Base-by-base conservation (phyloP, 108 stramenopile species). In the Fragilaria radians region DNA sequence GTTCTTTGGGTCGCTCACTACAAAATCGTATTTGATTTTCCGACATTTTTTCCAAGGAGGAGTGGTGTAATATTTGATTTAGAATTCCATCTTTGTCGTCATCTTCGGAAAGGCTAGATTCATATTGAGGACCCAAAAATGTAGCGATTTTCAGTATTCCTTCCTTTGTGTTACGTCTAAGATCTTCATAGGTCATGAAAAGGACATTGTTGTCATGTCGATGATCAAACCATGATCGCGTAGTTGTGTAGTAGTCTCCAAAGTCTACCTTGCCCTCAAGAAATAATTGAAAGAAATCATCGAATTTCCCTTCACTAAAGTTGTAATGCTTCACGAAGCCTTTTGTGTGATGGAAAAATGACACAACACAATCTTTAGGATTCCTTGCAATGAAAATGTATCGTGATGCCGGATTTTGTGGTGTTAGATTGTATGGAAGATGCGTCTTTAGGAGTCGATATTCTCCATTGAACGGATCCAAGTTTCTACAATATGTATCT, bases 381-480 rank as follows among this genome's bases (percentile, higher is more conserved):
- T 79, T 79, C 17, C 78, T 52, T n/a, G 66, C 46, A 1, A 79
- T 67, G 28, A 54, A 72, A 46, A 79, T 76, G 32, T 79, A 79
- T 31, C 76, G 75, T 25, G 78, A 74, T 17, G 63, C 59, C 11
- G 70, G 62, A 26, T 62, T 59, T 46, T 74, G 49, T 4, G 70
- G 71, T 1, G 71, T 72, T 27, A 62, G 67, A 19, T 56, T 42
- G 49, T 68, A 69, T 23, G 70, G 70, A 3, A 79, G 61, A 56
- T 79, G 78, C 7, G 78, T 79, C 33, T 79, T 79, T 50, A 79
- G 75, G 29, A 79, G 62, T 28, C 78, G 71, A 53, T 61, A 69
- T 26, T 53, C 59, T 17, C 62, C 70, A 42, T 14, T 7, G 36
- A 42, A 42, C 14, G 14, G 36, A 5, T 5, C 23, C 46, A n/a